Evolutionary conservation across 768 basidiomycete species (phyloP).

Genomic region (Rhizopogon roseolus): DNA sequence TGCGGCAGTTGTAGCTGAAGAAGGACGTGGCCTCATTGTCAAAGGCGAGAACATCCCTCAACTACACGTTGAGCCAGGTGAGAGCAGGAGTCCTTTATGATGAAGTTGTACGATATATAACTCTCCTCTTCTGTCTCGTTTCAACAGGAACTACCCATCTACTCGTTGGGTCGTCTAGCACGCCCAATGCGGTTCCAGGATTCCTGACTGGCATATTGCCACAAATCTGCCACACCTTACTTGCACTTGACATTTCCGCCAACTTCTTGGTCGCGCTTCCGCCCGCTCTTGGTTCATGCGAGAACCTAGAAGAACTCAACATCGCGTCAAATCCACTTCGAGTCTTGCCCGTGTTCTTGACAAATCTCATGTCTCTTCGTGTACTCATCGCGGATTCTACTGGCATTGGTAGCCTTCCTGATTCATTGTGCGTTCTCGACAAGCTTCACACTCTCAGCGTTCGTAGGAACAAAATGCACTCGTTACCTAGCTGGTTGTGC

Average conservation of each 20-base stretch:
- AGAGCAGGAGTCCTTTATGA: slow-evolving; percentile 14
- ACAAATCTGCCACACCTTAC: slow-evolving; percentile 68
- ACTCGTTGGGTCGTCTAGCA: slow-evolving; percentile 75
- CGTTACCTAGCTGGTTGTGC: slow-evolving; percentile 94
- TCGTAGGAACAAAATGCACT: slow-evolving; percentile 81
- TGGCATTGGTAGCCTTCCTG: slow-evolving; percentile 72
- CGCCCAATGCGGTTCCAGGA: slow-evolving; percentile 70
- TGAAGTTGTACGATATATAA: too few species aligned
- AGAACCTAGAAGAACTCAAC: slow-evolving; percentile 87
- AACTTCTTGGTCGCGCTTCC: slow-evolving; percentile 85
- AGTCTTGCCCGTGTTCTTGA: slow-evolving; percentile 86
- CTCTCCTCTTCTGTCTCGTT: neutral
- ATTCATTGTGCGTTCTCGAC: slow-evolving; percentile 65
- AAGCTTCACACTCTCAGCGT: slow-evolving; percentile 87
- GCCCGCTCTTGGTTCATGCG: slow-evolving; percentile 74
- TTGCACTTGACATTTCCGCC: slow-evolving; percentile 90
- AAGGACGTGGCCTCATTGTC: slow-evolving; percentile 81
- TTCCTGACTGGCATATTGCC: slow-evolving; percentile 72
- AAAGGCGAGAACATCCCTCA: slow-evolving; percentile 62
- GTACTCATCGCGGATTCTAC: slow-evolving; percentile 94
- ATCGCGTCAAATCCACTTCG: slow-evolving; percentile 88
- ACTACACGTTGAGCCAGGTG: slow-evolving; percentile 71
- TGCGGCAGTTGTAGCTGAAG: slow-evolving; percentile 75
- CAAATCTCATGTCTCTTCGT: slow-evolving; percentile 68
- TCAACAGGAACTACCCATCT: slow-evolving; percentile 87